Base-by-base conservation (phyloP, 2,329 filamentous ascomycete species). In the Claviceps africana region DNA sequence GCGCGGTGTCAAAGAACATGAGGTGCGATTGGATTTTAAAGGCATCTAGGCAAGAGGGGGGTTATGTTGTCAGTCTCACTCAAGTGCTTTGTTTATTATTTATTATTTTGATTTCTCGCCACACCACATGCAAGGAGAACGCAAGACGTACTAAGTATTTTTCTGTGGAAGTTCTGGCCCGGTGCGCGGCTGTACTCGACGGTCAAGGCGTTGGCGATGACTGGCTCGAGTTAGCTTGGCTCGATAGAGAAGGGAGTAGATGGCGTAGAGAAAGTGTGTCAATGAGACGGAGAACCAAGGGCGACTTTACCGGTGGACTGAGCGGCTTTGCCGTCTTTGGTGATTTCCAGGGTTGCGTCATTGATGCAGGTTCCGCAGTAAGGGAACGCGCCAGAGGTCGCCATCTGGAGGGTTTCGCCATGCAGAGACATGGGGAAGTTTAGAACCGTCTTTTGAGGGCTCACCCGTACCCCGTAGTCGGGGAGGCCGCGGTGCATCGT, bases 341-440 rank as follows among this genome's bases (percentile, higher is more conserved):
- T 76, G 47, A 97, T 77, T 55, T 88, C 82, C 30, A 98, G 71
- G 0, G 85, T 89, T 50, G 69, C 70, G 19, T 81, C 86, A 62
- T 95, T 73, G 59, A 98, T 88, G 17, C 81, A 66, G 43, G 81
- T 79, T 40, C 93, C 93, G 62, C 93, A 97, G 66, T 95, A 98
- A 0, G 91, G 88, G 64, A 98, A 97, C n/a, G 58, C 58, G 2
- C 60, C 53, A 4, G 61, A 64, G 0, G 59, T 60, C 1, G 65
- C 60, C 40, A 75, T 72, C 3, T 73, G 70, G 40, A 86, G 74
- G 31, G 70, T 65, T 8, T 64, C 62, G 0, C 75, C 80, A 31
- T 75, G 67, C 42, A 89, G 69, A 0, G 62, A 63, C 47, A 85
- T 71, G 21, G 85, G 78, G 63, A 97, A 97, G 65, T 95, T 98